Evolutionary conservation across 192 early-diverging fungal genomes (phyloP).

Genomic region (Backusella liffmaniae): DNA sequence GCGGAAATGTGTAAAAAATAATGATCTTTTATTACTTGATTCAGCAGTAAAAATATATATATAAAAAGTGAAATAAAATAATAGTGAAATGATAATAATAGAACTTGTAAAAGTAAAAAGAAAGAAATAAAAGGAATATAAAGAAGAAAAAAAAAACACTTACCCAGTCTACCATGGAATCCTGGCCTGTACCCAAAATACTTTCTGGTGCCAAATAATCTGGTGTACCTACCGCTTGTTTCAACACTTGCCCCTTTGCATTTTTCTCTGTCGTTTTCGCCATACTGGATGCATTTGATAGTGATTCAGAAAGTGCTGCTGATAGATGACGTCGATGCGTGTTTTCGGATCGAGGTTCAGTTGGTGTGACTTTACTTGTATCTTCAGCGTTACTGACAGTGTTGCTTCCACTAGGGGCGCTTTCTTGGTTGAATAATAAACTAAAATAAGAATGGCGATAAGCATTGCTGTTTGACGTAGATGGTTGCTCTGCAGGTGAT

Average conservation of each 20-base stretch:
- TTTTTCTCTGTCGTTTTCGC: background rate
- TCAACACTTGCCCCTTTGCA: background rate
- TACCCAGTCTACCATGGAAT: constrained; percentile 90
- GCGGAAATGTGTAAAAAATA: background rate
- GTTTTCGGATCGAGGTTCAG: background rate
- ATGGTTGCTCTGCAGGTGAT: constrained; percentile 9
- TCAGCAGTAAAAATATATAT: background rate
- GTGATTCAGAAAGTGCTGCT: constrained; percentile 1
- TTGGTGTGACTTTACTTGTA: background rate
- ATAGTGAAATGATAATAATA: background rate
- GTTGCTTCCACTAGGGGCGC: constrained; percentile 31
- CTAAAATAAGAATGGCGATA: constrained; percentile 42
- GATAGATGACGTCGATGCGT: background rate
- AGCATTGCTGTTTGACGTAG: constrained; percentile 9
- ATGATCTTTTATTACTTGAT: constrained; percentile 4
- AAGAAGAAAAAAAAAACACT: constrained; percentile 4
- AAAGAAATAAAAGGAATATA: background rate
- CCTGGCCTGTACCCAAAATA: constrained; percentile 84
- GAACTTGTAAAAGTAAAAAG: background rate
- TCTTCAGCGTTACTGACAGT: constrained; percentile 16
- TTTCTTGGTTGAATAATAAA: constrained; percentile 40
- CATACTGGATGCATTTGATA: constrained; percentile 2
- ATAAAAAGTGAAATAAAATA: background rate
- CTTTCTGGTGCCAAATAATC: constrained; percentile 89
- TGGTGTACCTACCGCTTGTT: constrained; percentile 68